Evolutionary conservation across 495 filamentous ascomycete genomes (phyloP), one percentile per base, ranked within the genome.

Genomic region (Bacidia gigantensis): DNA sequence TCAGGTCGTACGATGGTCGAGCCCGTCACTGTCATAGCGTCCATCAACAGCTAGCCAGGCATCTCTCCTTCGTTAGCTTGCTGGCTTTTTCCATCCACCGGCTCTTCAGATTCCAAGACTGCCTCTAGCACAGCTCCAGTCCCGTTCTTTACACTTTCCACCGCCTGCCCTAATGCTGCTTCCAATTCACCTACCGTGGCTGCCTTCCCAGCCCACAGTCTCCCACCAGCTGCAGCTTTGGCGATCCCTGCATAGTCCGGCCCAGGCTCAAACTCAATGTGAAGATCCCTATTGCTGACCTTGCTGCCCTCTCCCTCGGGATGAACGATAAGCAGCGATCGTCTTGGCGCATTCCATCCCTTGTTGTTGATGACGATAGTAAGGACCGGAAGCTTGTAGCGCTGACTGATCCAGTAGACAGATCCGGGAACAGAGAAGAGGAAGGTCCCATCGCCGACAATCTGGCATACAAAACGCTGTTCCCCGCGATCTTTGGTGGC

Each of bases 281-380:
- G 93, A 54, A 97, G 73, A 53, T 93, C 90, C 54, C 85, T 80
- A 59, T 92, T 90, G 10, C 77, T 84, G 18, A 80, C 86, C 53
- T 77, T 82, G 7, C 83, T 81, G 0, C 84, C 84, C 40, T 84
- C 71, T 0, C 88, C 88, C n/a, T 86, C 70, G 0, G 88, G 87
- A 55, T 94, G 87, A 9, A 93, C 87, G 2, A 93, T 77, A 10
- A 86, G 71, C 59, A 89, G 74, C 20, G 83, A 88, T 52, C 74
- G 75, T 10, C 79, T 73, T 2, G 88, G 88, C 0, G 88, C 88
- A 60, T 95, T 87, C 87, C 87, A 95, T 52, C 90, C 80, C 66
- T 92, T 85, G 65, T 97, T 97, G 64, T 95, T 96, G 50, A 97
- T 65, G 2, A 97, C 84, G 53, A 97, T 89, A 0, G 89, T 95